Evolutionary conservation across 2,329 filamentous ascomycete species (phyloP).

Genomic region (Colletotrichum sp.): DNA sequence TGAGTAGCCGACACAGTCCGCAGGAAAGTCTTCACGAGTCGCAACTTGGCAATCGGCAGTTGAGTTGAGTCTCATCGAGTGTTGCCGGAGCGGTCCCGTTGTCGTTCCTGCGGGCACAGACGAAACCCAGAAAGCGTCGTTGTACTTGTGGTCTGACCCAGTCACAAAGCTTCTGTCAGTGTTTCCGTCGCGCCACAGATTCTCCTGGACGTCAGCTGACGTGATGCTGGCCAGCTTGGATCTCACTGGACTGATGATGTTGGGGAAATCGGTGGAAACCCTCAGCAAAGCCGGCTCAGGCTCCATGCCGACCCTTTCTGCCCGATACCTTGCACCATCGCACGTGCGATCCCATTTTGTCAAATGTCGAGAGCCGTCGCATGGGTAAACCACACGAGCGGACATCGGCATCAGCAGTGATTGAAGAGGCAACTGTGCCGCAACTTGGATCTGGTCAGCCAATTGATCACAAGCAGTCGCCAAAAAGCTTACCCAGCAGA

Average conservation of each 20-base stretch:
- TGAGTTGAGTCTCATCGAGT: slow-evolving; percentile 17
- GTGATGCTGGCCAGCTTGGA: slow-evolving; percentile 4
- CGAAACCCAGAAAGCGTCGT: slow-evolving; percentile 18
- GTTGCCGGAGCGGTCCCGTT: slow-evolving; percentile 16
- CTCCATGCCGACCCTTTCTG: slow-evolving; percentile 5
- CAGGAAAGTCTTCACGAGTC: slow-evolving; percentile 2
- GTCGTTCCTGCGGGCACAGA: slow-evolving; percentile 4
- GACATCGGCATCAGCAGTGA: slow-evolving; percentile 9
- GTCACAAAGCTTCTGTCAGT: slow-evolving; percentile 8
- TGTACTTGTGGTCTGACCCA: neutral
- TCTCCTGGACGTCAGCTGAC: slow-evolving; percentile 10
- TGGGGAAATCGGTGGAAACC: neutral
- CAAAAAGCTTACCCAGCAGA: neutral
- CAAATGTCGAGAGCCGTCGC: neutral
- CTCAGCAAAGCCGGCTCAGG: slow-evolving; percentile 7
- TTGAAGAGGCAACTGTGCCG: slow-evolving; percentile 11
- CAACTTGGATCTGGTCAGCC: neutral
- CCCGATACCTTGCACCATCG: neutral
- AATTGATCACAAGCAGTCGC: neutral
- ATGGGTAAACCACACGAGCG: slow-evolving; percentile 4
- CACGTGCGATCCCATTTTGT: slow-evolving; percentile 11
- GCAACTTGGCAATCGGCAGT: neutral
- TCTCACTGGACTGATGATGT: neutral
- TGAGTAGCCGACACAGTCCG: slow-evolving; percentile 3
- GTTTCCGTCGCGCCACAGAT: slow-evolving; percentile 12